Evolutionary conservation across 2,329 filamentous ascomycete species (phyloP).

Genomic region (Alternaria viburni): DNA sequence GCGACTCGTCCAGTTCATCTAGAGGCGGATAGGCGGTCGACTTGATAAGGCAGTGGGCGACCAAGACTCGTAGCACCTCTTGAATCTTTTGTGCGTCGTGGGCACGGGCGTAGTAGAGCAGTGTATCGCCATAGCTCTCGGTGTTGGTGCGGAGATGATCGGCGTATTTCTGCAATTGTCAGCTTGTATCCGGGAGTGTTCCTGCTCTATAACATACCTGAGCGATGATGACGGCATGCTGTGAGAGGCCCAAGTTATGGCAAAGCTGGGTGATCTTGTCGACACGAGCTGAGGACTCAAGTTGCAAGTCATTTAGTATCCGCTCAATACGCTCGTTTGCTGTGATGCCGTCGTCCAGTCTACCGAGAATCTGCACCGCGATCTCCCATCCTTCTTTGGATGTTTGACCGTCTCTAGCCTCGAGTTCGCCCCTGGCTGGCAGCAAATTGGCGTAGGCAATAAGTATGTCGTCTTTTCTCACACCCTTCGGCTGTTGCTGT

Average conservation of each 20-base stretch:
- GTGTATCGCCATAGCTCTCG: conserved; percentile 80
- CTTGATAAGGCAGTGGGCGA: conserved; percentile 84
- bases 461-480: conserved; percentile 81
- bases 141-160: conserved; percentile 75
- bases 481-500: conserved; percentile 39
- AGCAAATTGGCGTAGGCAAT: conserved; percentile 76
- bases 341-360: conserved; percentile 74
- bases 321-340: conserved; percentile 77
- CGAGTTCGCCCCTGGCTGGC: conserved; percentile 52
- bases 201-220: conserved; percentile 65
- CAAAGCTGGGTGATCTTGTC: conserved; percentile 83
- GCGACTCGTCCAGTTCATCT: conserved; percentile 73
- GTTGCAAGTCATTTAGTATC: conserved; percentile 74
- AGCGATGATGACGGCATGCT: conserved; percentile 80
- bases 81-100: conserved; percentile 80
- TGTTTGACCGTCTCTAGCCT: conserved; percentile 35
- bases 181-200: conserved; percentile 11
- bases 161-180: conserved; percentile 72
- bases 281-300: conserved; percentile 73
- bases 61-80: conserved; percentile 83
- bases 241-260: conserved; percentile 76
- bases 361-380: conserved; percentile 79
- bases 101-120: conserved; percentile 90
- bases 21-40: conserved; percentile 79
- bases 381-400: conserved; percentile 82